Base-by-base conservation (phyloP, 148 eudicot genomes). In the Vaccinium corymbosum region DNA sequence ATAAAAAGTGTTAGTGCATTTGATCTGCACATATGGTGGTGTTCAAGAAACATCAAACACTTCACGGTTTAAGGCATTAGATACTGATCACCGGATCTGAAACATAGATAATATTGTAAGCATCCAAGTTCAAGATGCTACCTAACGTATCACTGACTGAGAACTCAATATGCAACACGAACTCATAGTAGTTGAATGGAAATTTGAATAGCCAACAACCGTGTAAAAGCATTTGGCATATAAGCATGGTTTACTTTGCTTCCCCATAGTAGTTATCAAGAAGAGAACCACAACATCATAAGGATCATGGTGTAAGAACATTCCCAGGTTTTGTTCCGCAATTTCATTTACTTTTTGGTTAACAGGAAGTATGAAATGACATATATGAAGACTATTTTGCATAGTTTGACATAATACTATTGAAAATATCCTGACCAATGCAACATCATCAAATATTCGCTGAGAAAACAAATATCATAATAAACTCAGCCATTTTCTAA, bases 41-140 rank as follows among this genome's bases (percentile, higher is more conserved):
- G 50, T 76, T 76, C 25, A 2, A 27, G 57, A 76, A 46, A 49
- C 55, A 76, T 76, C 56, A 57, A 49, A 76, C 38, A 76, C 57
- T 76, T 4, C 3, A 49, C 9, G 3, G 38, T 72, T 72, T 72
- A 48, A 9, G 79, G 55, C 53, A 76, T n/a, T 9, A 20, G 19
- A 76, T 11, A 77, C 6, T n/a, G 62, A 53, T 17, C n/a, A 78
- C n/a, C 62, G 15, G 48, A 52, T 25, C 17, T 78, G 42, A 15
- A 15, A 53, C 46, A 78, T 1, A 29, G 17, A 25, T n/a, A 10
- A 22, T 27, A 27, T 52, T 64, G 27, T 17, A 78, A 78, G 81
- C 64, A 78, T 78, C 12, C n/a, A 56, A 56, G 81, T 79, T 42
- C 81, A 2, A 32, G 46, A 52, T 51, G 62, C 80, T 13, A 78